Percentiles rank a stretch among this genome's conserved stretches.
These are phyloP conservation scores for Symbiotaphrina buchneri DNA, from an alignment of 495 filamentous ascomycete species.

Conservation along the genomic window DNA sequence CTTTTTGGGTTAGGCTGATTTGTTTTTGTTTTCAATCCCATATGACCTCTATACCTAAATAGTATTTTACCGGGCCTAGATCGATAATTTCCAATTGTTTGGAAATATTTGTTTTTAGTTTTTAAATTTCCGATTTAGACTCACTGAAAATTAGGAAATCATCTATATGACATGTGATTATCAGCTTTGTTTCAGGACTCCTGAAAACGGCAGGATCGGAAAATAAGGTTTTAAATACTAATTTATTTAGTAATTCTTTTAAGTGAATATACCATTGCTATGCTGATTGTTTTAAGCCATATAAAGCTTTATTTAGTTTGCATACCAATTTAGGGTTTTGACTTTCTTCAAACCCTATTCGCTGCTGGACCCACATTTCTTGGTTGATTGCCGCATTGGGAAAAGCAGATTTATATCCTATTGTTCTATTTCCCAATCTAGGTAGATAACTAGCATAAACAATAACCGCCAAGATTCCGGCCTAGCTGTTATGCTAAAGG, in stretches of 20 bases:
- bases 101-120: slow-evolving; percentile 3
- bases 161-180: too few species aligned
- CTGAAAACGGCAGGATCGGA: background rate
- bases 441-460: slow-evolving; percentile 10
- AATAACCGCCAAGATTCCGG: slow-evolving; percentile 12
- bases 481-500: slow-evolving; percentile 19
- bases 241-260: slow-evolving; percentile 1
- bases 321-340: slow-evolving; percentile 1
- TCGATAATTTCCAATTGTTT: background rate
- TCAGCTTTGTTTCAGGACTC: background rate
- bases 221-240: slow-evolving; percentile 2
- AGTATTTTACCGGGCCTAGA: background rate
- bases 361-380: slow-evolving; percentile 13
- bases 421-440: slow-evolving; percentile 13
- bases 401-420: slow-evolving; percentile 15
- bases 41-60: background rate
- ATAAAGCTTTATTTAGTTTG: slow-evolving; percentile 2
- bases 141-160: too few species aligned
- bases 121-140: too few species aligned
- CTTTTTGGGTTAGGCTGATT: background rate
- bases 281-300: slow-evolving; percentile 9
- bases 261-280: slow-evolving; percentile 5
- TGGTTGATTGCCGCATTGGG: slow-evolving; percentile 11
- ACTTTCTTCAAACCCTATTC: slow-evolving; percentile 7
- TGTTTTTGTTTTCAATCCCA: background rate